Conservation (phyloP, 345 rosid species). For the Brassica rapa region DNA sequence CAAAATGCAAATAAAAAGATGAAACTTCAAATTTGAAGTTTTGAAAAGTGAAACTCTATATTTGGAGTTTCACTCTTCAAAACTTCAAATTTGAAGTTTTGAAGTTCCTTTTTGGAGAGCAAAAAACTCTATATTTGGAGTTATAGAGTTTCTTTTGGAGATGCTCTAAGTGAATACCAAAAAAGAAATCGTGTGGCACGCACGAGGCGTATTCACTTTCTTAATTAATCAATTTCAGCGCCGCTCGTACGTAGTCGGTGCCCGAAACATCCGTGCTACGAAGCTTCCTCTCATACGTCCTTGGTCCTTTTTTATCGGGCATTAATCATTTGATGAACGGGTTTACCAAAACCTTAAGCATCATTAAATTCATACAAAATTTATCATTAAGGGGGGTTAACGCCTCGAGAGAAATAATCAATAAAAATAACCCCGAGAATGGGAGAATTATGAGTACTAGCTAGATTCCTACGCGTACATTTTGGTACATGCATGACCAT, state of each 20-base stretch:
- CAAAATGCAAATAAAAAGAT: no score
- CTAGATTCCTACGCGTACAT: slow-evolving; percentile 33
- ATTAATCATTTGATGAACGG: slow-evolving; percentile 36
- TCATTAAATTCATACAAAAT: slow-evolving; percentile 5
- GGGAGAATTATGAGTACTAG: slow-evolving; percentile 20
- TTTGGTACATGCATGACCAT: slow-evolving; percentile 37
- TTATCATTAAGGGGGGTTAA: neutral
- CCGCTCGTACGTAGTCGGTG: slow-evolving; percentile 53
- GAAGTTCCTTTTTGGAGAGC: no score
- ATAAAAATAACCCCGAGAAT: neutral
- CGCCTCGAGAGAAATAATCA: slow-evolving; percentile 9
- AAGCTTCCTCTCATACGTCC: slow-evolving; percentile 44
- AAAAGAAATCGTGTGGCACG: slow-evolving; percentile 39
- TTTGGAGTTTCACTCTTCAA: no score
- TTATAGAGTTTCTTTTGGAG: no score
- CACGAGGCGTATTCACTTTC: slow-evolving; percentile 41
- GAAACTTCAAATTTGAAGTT: no score
- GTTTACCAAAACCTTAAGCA: slow-evolving; percentile 22
- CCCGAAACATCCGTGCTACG: slow-evolving; percentile 42
- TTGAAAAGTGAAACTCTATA: no score
- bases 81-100: no score
- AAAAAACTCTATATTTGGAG: no score
- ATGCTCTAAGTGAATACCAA: slow-evolving; percentile 27
- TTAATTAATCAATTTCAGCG: slow-evolving; percentile 19
- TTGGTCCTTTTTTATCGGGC: neutral